phyloP scores from a whole-genome alignment of 768 basidiomycete species.

The Agaricus subrufescens region DNA sequence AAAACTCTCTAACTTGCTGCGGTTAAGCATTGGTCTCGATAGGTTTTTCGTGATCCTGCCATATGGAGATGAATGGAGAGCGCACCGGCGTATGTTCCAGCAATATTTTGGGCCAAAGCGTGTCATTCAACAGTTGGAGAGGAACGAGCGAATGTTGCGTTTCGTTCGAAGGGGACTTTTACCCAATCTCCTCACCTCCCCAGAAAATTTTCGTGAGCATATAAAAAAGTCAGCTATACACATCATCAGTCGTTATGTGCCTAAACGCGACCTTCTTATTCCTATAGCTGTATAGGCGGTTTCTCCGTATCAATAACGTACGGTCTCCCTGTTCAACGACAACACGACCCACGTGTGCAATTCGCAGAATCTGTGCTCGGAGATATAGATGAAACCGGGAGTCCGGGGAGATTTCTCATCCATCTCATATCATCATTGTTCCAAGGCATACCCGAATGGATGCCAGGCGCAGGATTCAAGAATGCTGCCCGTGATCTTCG shows the following conservation, averaged over 20 bases:
- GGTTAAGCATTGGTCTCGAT: not conserved
- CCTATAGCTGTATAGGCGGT: not conserved
- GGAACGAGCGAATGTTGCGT: not conserved
- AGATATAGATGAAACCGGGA: not conserved
- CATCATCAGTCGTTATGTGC: no score
- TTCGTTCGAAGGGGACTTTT: not conserved
- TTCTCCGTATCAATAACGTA: constrained; percentile 5
- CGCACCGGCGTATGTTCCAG: constrained; percentile 21
- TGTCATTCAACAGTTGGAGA: not conserved
- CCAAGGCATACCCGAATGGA: constrained; percentile 5
- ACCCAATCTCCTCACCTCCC: not conserved
- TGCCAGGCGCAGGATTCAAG: constrained; percentile 11
- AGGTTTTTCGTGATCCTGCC: constrained; percentile 10
- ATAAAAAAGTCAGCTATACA: not conserved
- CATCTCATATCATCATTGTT: constrained; percentile 4
- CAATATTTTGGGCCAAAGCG: constrained; percentile 17
- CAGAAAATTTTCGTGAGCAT: not conserved
- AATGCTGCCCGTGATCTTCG: not conserved
- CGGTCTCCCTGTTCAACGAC: constrained; percentile 2
- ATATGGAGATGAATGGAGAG: constrained; percentile 21
- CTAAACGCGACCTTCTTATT: not conserved
- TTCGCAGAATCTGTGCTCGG: not conserved
- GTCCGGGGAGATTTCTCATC: constrained; percentile 2
- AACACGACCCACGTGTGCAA: not conserved
- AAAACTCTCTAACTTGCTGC: not conserved